A percentile compares a stretch with the other conserved stretches of the same genome.
Evolutionary conservation across 306 rosid species (phyloP).

Genomic region (Pachyrhizus erosus): DNA sequence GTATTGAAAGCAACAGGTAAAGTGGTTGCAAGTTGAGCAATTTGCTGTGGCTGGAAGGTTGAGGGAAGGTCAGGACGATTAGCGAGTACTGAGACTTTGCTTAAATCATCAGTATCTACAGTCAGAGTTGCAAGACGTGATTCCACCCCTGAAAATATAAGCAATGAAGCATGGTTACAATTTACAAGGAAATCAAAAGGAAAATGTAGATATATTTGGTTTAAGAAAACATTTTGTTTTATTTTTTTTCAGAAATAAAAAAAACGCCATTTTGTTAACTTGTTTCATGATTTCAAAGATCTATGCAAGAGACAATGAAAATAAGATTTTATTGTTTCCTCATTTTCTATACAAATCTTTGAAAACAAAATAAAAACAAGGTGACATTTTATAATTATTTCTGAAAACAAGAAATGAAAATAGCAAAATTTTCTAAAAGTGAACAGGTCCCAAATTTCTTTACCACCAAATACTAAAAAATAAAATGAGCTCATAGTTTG

Average conservation of each 20-base stretch:
- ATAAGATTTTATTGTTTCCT: not conserved
- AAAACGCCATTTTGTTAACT: not conserved
- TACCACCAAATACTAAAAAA: not conserved
- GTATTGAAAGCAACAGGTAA: conserved; percentile 72
- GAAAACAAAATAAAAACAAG: not conserved
- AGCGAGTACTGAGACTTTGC: conserved; percentile 54
- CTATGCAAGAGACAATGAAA: not conserved
- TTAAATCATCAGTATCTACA: conserved; percentile 62
- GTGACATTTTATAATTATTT: not conserved
- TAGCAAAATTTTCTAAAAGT: not conserved
- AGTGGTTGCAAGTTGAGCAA: conserved; percentile 56
- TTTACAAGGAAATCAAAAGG: conserved; percentile 23
- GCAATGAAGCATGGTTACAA: conserved; percentile 33
- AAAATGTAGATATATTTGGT: not conserved
- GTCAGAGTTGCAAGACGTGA: conserved; percentile 91
- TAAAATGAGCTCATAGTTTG: not conserved
- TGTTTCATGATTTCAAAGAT: not conserved
- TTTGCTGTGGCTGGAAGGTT: conserved; percentile 67
- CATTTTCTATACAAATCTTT: not conserved
- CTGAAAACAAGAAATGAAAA: not conserved
- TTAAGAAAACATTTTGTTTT: not conserved
- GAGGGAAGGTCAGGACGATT: conserved; percentile 72
- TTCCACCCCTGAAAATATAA: conserved; percentile 74
- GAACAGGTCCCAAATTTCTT: not conserved
- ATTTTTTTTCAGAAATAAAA: not conserved